These are phyloP conservation scores for Acer campestre DNA, from an alignment of 345 rosid species.

Conservation along the genomic window DNA sequence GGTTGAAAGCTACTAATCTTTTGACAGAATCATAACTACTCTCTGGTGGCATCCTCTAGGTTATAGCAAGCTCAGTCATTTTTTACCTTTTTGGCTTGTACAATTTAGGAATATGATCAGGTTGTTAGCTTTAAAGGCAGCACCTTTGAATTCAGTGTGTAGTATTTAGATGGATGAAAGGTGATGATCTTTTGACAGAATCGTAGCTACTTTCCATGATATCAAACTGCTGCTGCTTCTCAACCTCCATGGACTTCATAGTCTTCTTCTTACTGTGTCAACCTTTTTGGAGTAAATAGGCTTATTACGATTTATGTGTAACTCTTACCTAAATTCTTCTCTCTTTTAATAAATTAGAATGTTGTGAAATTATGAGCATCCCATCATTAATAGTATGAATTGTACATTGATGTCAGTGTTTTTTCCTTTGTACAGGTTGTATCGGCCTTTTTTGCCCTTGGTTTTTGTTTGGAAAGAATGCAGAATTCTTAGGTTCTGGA, in stretches of 20 bases:
- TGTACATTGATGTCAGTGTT: slow-evolving; percentile 6
- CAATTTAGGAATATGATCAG: background rate
- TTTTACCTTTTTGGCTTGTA: background rate
- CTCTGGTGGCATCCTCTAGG: background rate
- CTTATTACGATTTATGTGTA: background rate
- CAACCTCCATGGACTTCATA: background rate
- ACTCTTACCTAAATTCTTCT: background rate
- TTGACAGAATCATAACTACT: too few relatives aligned
- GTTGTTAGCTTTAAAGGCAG: background rate
- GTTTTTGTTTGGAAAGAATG: slow-evolving; percentile 82
- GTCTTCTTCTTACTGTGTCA: background rate
- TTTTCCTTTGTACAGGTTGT: slow-evolving; percentile 49
- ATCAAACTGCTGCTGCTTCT: background rate
- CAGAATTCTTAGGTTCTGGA: slow-evolving; percentile 86
- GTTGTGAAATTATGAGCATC: background rate
- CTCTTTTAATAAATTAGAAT: background rate
- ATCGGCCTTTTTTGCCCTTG: slow-evolving; percentile 88
- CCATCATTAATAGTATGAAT: background rate
- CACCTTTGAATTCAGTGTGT: background rate
- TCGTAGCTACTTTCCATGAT: background rate
- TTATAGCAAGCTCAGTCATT: background rate
- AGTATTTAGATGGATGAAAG: background rate
- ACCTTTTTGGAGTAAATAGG: background rate
- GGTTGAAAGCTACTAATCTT: background rate
- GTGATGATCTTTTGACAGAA: slow-evolving; percentile 4